Evolutionary conservation across 257 asterid genomes (phyloP).

Genomic region (Nicotiana noctiflora): DNA sequence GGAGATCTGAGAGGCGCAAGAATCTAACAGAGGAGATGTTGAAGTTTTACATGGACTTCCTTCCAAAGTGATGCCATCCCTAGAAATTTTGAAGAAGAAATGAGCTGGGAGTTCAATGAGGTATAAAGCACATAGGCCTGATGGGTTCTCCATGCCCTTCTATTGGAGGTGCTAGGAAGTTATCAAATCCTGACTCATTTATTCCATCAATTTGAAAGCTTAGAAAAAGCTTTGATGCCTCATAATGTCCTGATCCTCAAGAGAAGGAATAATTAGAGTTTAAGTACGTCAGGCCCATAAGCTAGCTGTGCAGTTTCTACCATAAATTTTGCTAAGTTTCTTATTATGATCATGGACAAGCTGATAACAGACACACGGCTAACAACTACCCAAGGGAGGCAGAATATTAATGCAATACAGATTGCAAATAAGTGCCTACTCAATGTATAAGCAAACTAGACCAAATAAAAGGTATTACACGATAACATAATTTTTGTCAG

Average conservation of each 20-base stretch:
- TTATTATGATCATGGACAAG: neutral
- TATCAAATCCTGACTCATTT: neutral
- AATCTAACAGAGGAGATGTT: too few relatives aligned
- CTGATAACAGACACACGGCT: neutral
- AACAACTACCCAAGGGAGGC: constrained; percentile 3
- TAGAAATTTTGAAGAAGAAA: neutral
- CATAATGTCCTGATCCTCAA: neutral
- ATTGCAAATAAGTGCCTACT: neutral
- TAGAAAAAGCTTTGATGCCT: neutral
- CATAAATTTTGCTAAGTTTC: neutral
- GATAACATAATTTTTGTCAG: neutral
- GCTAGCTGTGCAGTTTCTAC: neutral
- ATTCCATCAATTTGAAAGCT: neutral
- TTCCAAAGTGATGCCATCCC: neutral
- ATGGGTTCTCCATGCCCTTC: neutral
- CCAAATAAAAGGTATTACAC: neutral
- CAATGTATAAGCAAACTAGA: neutral
- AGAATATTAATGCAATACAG: neutral
- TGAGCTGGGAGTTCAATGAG: neutral
- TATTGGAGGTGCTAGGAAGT: neutral
- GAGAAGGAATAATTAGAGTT: neutral
- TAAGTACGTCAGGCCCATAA: neutral
- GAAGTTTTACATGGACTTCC: too few relatives aligned
- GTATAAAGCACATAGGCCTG: neutral
- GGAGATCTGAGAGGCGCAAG: too few relatives aligned